phyloP scores from a whole-genome alignment of 208 protist species.

The Trypanosoma avium region DNA sequence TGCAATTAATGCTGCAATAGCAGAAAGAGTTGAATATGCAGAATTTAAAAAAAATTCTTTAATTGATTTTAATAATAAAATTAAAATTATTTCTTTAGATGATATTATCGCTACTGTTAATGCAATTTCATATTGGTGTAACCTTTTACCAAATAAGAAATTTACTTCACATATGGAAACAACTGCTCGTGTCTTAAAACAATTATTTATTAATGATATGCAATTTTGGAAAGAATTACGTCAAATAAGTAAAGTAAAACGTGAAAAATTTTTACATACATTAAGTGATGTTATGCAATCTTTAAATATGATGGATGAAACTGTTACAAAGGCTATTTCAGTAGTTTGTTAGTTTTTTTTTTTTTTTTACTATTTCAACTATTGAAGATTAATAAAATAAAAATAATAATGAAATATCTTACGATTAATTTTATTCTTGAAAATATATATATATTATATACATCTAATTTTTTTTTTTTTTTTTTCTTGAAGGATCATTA shows the following conservation, averaged over 20 bases:
- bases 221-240: slow-evolving; percentile 51
- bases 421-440: no score
- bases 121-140: slow-evolving; percentile 31
- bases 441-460: no score
- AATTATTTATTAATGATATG: slow-evolving; percentile 56
- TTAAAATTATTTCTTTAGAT: slow-evolving; percentile 18
- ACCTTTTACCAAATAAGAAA: slow-evolving; percentile 4
- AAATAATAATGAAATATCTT: no score
- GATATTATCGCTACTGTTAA: slow-evolving; percentile 23
- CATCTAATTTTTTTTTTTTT: not conserved
- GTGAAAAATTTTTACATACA: slow-evolving; percentile 38
- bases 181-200: slow-evolving; percentile 41
- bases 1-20: slow-evolving; percentile 22
- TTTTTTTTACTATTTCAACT: not conserved
- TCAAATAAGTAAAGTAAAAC: slow-evolving; percentile 23
- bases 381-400: no score
- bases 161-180: slow-evolving; percentile 23
- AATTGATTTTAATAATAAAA: no score
- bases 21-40: slow-evolving; percentile 13
- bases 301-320: slow-evolving; percentile 38
- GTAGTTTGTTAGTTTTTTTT: slow-evolving; percentile 15
- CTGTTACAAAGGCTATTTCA: slow-evolving; percentile 29
- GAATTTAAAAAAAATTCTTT: no score
- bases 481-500: slow-evolving; percentile 3
- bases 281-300: slow-evolving; percentile 50